phyloP scores from a whole-genome alignment of 495 filamentous ascomycete species.

The Schizothecium vesticola region DNA sequence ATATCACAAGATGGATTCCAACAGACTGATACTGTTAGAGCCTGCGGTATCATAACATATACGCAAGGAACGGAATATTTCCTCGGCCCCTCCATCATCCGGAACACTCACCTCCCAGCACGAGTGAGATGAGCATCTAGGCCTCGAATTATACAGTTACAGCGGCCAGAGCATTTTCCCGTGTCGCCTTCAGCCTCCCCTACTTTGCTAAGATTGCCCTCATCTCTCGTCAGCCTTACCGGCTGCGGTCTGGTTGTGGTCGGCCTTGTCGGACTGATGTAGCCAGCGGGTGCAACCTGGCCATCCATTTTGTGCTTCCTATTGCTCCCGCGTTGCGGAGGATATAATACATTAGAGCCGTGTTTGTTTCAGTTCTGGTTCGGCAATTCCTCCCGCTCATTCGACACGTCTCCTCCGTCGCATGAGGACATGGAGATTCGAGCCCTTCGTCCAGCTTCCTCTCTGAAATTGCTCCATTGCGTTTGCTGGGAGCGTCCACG shows the following conservation, averaged over 20 bases:
- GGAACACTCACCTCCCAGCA: neutral
- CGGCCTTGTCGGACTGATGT: neutral
- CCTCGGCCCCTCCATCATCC: neutral
- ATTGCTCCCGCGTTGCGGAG: neutral
- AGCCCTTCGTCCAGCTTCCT: no score
- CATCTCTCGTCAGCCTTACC: neutral
- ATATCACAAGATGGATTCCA: neutral
- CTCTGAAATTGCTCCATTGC: neutral
- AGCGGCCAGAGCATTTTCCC: neutral
- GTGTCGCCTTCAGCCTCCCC: neutral
- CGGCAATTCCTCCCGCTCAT: neutral
- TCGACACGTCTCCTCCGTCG: neutral
- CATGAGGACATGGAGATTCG: neutral
- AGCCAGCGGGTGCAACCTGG: neutral
- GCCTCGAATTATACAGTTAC: neutral
- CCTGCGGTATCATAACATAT: neutral
- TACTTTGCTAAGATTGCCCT: neutral
- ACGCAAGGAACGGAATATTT: neutral
- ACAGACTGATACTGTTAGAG: neutral
- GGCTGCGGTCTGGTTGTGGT: neutral
- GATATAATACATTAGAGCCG: neutral
- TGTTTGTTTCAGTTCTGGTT: neutral
- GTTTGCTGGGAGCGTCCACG: neutral
- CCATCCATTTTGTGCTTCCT: neutral
- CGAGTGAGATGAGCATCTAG: neutral